Conservation (phyloP, 495 filamentous ascomycete species). For the Lophiostoma macrostomum region DNA sequence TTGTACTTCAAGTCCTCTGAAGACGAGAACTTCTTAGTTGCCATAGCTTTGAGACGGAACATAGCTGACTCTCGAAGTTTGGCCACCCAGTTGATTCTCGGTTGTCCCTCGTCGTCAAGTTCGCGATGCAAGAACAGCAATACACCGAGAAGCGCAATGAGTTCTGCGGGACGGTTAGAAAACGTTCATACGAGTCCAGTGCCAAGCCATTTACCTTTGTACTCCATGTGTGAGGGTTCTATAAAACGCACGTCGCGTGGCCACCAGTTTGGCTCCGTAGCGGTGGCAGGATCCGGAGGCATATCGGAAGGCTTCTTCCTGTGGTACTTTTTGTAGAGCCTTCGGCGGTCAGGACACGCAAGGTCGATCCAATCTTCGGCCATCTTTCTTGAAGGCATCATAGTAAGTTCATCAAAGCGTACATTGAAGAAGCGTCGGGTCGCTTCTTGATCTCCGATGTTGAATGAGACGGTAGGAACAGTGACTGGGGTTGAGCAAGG, state of each 20-base stretch:
- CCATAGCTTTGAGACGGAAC: background rate
- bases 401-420: background rate
- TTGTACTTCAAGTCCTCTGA: background rate
- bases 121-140: no score
- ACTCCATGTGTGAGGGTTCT: constrained; percentile 14
- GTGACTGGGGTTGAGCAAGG: background rate
- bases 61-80: background rate
- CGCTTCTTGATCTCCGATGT: constrained; percentile 4
- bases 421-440: background rate
- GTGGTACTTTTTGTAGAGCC: background rate
- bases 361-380: background rate
- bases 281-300: background rate
- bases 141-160: no score
- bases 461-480: background rate
- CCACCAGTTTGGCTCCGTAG: no score
- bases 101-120: no score
- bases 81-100: no score
- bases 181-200: background rate
- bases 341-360: background rate
- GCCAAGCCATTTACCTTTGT: background rate
- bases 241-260: constrained; percentile 1
- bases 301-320: background rate
- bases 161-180: no score
- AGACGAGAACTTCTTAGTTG: background rate
- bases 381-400: background rate